A percentile compares a stretch with the other conserved stretches of the same genome.
Conservation (phyloP, 1,284 basidiomycete species). For the Singerocomus rubriflavus region DNA sequence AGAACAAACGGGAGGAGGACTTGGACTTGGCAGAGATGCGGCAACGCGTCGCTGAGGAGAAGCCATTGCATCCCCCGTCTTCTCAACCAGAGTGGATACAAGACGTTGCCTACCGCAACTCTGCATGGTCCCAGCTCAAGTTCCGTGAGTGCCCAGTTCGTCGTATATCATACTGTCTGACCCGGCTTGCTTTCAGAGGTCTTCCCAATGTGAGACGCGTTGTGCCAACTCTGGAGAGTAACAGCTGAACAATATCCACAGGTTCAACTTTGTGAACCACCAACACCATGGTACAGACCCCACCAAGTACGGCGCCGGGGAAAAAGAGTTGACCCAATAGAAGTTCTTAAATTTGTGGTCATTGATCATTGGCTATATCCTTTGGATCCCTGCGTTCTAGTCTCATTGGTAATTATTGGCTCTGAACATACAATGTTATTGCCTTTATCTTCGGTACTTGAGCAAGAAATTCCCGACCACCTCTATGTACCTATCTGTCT, state of each 20-base stretch:
- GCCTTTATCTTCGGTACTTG: constrained; percentile 1
- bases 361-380: not conserved
- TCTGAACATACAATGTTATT: not conserved
- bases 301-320: constrained; percentile 65
- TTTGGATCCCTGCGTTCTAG: not conserved
- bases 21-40: constrained; percentile 76
- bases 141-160: constrained; percentile 61
- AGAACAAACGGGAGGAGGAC: constrained; percentile 83
- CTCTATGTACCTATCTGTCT: constrained; percentile 43
- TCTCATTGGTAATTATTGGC: not conserved
- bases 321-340: constrained; percentile 29
- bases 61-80: constrained; percentile 83
- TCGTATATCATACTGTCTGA: constrained; percentile 5
- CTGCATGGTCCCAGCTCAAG: constrained; percentile 89
- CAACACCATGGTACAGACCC: constrained; percentile 83
- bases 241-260: constrained; percentile 32
- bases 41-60: constrained; percentile 67
- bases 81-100: constrained; percentile 87
- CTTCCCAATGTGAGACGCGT: constrained; percentile 59
- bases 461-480: constrained; percentile 38
- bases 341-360: constrained; percentile 1
- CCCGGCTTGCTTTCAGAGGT: constrained; percentile 41
- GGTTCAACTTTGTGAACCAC: constrained; percentile 94
- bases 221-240: not conserved
- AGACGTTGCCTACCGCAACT: constrained; percentile 86